These are phyloP conservation scores for Neocucurbitaria cava DNA, from an alignment of 2,329 filamentous ascomycete species.

Conservation along the genomic window DNA sequence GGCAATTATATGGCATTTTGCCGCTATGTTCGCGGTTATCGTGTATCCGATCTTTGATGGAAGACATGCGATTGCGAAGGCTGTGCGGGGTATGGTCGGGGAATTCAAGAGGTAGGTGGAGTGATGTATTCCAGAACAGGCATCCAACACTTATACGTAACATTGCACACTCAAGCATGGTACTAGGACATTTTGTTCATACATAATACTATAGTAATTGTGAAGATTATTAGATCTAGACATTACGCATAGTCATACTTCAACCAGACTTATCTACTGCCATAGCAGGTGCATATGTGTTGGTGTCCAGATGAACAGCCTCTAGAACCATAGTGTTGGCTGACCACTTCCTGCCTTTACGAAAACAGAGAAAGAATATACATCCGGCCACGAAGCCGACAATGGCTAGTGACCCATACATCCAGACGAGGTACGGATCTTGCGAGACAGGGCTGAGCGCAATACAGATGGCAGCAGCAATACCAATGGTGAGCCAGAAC, in stretches of 20 bases:
- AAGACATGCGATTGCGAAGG: conserved; percentile 12
- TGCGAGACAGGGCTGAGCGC: conserved; percentile 36
- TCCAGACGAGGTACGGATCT: conserved; percentile 30
- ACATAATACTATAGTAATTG: no score
- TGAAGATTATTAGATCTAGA: no score
- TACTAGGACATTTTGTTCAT: no score
- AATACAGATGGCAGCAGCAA: conserved; percentile 36
- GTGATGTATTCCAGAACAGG: neutral
- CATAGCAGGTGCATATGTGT: neutral
- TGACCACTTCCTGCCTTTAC: neutral
- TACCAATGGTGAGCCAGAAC: conserved; percentile 33
- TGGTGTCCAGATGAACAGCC: neutral
- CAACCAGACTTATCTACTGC: neutral
- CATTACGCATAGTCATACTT: no score
- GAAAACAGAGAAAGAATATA: conserved; percentile 55
- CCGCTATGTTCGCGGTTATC: conserved; percentile 73
- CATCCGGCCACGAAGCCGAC: conserved; percentile 15
- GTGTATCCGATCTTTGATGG: conserved; percentile 80
- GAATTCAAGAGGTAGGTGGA: neutral
- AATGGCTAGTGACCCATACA: conserved; percentile 21
- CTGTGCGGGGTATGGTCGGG: conserved; percentile 1
- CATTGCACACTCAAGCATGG: no score
- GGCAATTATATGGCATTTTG: conserved; percentile 76
- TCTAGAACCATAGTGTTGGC: neutral
- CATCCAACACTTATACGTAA: no score